phyloP scores from a whole-genome alignment of 306 rosid species.

The Prinsepia uniflora region DNA sequence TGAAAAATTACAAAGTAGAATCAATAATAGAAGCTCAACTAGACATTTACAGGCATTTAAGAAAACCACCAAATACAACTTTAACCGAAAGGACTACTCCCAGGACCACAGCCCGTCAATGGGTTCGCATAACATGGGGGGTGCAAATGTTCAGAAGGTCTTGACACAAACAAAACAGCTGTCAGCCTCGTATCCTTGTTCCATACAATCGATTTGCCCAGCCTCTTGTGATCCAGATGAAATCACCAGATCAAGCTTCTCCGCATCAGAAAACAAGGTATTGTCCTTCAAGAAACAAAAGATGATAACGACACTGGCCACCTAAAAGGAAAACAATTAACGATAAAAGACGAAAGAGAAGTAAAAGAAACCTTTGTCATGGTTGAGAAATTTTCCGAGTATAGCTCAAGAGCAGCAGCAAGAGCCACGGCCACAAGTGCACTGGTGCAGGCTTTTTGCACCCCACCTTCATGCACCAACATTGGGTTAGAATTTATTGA shows the following conservation, averaged over 20 bases:
- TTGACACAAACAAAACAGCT: conserved; percentile 6
- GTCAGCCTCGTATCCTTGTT: conserved; percentile 1
- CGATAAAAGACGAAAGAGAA: neutral
- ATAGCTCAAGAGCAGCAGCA: conserved; percentile 14
- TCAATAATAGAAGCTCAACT: neutral
- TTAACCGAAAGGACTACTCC: neutral
- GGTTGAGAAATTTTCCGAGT: conserved; percentile 10
- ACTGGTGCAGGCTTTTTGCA: conserved; percentile 35
- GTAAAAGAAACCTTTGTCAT: conserved; percentile 15
- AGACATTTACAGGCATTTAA: too few species aligned
- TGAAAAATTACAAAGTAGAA: neutral
- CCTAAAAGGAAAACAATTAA: neutral
- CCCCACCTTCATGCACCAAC: conserved; percentile 41
- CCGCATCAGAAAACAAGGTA: conserved; percentile 10
- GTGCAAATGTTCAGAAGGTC: neutral
- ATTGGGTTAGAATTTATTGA: conserved; percentile 33
- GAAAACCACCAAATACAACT: neutral
- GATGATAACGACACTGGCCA: neutral
- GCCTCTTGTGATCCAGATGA: conserved; percentile 10
- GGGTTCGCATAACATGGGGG: conserved; percentile 10
- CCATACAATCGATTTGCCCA: neutral
- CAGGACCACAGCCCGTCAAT: neutral
- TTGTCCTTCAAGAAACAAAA: conserved; percentile 13
- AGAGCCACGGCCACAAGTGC: conserved; percentile 14
- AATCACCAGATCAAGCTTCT: conserved; percentile 13